phyloP scores from a whole-genome alignment of 371 early-diverging fungal species.

The Syncephalastrum contaminatum region DNA sequence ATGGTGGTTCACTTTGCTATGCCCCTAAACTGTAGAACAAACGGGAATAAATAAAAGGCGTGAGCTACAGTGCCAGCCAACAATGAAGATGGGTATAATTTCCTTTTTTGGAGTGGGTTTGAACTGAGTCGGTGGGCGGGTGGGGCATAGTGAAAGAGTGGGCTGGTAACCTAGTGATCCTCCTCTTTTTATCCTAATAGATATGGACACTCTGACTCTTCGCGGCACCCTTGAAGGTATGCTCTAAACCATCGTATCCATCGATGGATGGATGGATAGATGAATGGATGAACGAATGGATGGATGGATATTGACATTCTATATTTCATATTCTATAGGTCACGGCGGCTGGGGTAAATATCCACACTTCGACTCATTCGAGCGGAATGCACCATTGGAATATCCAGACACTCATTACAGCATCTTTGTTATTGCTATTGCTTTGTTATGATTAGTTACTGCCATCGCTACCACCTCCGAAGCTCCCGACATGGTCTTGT shows the following conservation, averaged over 20 bases:
- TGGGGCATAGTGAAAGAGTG: no score
- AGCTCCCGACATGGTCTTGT: conserved; percentile 89
- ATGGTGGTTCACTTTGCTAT: conserved; percentile 68
- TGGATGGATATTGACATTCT: conserved; percentile 1
- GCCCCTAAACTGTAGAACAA: conserved; percentile 34
- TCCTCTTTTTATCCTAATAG: conserved; percentile 18
- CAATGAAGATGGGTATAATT: no score
- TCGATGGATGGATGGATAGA: conserved; percentile 15
- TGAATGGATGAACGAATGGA: conserved; percentile 20
- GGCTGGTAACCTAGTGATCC: conserved; percentile 2
- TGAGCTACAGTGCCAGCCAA: no score
- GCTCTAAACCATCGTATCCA: neutral
- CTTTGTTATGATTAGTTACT: conserved; percentile 58
- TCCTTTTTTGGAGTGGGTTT: no score
- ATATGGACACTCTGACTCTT: conserved; percentile 48
- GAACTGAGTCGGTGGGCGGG: no score
- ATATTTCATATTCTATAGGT: conserved; percentile 17
- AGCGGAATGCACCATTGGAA: neutral
- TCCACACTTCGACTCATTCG: neutral
- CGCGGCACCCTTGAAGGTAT: conserved; percentile 43
- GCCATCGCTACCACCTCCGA: conserved; percentile 93
- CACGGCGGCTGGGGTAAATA: conserved; percentile 37
- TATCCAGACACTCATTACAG: conserved; percentile 1
- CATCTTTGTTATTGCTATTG: conserved; percentile 1
- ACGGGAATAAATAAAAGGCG: no score